Evolutionary conservation across 306 rosid species (phyloP).

Genomic region (Crotalaria pallida): DNA sequence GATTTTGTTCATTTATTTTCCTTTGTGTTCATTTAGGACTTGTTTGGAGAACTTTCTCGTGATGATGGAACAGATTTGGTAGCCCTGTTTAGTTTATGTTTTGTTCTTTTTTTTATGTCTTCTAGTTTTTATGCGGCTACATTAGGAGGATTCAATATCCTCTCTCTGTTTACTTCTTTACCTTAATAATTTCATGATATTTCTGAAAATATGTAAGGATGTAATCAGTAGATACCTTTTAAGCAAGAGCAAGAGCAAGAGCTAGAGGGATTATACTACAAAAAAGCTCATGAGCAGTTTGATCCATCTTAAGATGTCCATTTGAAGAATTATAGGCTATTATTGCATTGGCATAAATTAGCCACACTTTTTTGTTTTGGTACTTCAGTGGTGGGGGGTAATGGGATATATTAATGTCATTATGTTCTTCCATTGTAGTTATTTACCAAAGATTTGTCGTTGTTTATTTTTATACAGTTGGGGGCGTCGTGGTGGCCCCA

Average conservation of each 20-base stretch:
- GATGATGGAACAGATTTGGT: background rate
- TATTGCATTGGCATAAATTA: no score
- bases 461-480: conserved; percentile 23
- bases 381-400: background rate
- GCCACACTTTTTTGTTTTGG: no score
- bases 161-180: background rate
- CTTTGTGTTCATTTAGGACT: background rate
- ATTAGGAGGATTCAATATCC: background rate
- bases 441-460: background rate
- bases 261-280: no score
- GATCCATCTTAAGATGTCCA: background rate
- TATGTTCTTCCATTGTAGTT: background rate
- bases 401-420: background rate
- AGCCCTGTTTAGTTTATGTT: background rate
- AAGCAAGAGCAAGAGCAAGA: background rate
- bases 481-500: conserved; percentile 51
- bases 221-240: background rate
- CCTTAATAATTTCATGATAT: background rate
- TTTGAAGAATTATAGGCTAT: background rate
- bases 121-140: background rate
- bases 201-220: background rate
- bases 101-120: background rate
- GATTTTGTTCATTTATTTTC: background rate
- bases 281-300: background rate
- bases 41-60: background rate